These are phyloP conservation scores for Metschnikowia chrysomelidarum DNA, from an alignment of 805 yeast genomes.

Conservation along the genomic window DNA sequence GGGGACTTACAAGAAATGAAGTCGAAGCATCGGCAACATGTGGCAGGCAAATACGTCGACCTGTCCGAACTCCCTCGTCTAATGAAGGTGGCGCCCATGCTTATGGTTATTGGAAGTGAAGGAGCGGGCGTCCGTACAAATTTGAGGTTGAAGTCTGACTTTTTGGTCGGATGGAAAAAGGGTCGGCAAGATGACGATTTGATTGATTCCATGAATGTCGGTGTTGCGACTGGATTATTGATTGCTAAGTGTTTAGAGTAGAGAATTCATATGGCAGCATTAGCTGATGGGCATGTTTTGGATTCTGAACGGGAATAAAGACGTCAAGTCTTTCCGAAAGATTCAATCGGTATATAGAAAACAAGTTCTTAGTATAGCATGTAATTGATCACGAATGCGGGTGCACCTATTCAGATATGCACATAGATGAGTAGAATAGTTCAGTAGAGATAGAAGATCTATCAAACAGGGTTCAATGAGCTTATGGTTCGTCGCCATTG, in stretches of 20 bases:
- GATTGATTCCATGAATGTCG: constrained; percentile 83
- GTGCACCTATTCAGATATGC: too few species aligned
- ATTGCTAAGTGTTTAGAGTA: constrained; percentile 27
- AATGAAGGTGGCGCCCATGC: constrained; percentile 51
- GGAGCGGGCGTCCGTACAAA: constrained; percentile 77
- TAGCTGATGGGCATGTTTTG: too few species aligned
- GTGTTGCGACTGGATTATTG: constrained; percentile 81
- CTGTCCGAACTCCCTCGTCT: constrained; percentile 44
- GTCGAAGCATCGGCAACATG: constrained; percentile 28
- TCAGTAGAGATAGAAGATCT: too few species aligned
- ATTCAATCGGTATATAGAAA: too few species aligned
- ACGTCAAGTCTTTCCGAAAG: too few species aligned
- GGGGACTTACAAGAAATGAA: constrained; percentile 22
- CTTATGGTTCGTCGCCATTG: too few species aligned
- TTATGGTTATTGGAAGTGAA: constrained; percentile 82
- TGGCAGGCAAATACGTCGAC: constrained; percentile 36
- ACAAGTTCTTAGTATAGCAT: too few species aligned
- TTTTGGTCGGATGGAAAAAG: constrained; percentile 41
- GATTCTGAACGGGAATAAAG: too few species aligned
- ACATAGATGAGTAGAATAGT: too few species aligned
- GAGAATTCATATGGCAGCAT: too few species aligned
- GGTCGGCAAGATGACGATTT: constrained; percentile 28
- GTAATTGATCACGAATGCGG: too few species aligned
- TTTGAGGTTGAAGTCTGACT: constrained; percentile 57
- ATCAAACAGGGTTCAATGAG: too few species aligned